A percentile compares a stretch with the other conserved stretches of the same genome.
Conservation (phyloP, 78 protist species). For the Creolimax fragrantissima region DNA sequence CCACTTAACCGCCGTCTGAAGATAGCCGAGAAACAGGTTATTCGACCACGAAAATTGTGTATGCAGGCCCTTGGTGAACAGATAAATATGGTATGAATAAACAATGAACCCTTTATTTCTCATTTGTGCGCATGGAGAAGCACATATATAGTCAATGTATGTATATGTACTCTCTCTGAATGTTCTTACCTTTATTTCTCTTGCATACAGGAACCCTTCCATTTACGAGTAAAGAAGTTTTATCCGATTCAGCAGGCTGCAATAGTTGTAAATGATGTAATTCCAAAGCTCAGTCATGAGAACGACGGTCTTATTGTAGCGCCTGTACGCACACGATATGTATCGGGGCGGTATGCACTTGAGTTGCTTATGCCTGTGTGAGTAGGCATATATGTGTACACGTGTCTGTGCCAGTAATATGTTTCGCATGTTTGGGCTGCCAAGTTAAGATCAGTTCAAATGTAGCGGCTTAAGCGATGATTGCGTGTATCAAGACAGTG, state of each 20-base stretch:
- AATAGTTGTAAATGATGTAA: background rate
- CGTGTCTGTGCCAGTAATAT: no score
- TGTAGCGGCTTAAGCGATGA: no score
- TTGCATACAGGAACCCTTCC: conserved; percentile 25
- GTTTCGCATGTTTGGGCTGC: no score
- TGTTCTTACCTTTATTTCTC: no score
- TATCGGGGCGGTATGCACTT: background rate
- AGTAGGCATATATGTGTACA: no score
- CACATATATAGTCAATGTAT: no score
- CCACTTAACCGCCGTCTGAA: background rate
- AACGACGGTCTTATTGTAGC: background rate
- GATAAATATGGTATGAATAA: background rate
- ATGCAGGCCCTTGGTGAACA: background rate
- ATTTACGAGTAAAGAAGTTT: background rate
- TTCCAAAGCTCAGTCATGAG: background rate
- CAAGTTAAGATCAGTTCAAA: no score
- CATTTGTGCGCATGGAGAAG: no score
- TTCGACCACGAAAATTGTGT: background rate
- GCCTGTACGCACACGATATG: background rate
- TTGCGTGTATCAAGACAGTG: no score
- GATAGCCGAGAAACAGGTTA: background rate
- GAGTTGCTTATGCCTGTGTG: background rate
- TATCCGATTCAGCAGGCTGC: background rate
- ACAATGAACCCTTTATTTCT: no score
- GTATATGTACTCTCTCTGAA: no score